Evolutionary conservation across 2,329 filamentous ascomycete genomes (phyloP), one percentile per base, ranked within the genome.

Genomic region (Lachnellula cervina): DNA sequence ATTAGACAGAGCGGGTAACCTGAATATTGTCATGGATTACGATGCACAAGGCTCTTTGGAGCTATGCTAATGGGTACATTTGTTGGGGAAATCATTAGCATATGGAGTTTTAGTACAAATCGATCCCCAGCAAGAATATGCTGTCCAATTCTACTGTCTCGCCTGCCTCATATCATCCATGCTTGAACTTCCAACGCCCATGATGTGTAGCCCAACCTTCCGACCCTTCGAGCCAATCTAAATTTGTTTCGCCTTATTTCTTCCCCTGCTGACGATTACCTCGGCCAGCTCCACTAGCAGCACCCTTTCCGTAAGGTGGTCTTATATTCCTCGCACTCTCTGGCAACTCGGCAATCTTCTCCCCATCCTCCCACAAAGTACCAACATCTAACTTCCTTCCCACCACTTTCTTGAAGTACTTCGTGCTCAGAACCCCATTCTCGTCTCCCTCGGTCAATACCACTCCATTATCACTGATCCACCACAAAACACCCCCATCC

Each of bases 381-480:
- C 82, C 84, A 1, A 86, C 77, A 35, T 80, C 80, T 54, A 75
- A 73, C 57, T 72, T 80, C 58, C 86, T 73, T 0, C 83, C 86
- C 61, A 82, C 80, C 1, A 93, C 91, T 66, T 82, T 80, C 72
- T 81, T 80, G 66, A 95, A 93, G 67, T 86, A 90, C 64, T 79
- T 77, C 19, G 80, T 71, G 32, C 83, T 79, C 61, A 96, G 75
- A 6, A 89, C 51, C 1, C 86, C 88, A 4, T 82, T 73, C 47
- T 73, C 81, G 57, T 80, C 67, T 73, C 75, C 83, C 64, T 83
- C 82, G 2, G 81, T 86, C 61, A 93, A 72, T 59, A 92, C 79
- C 8, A 93, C 89, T 2, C 83, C 87, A 67, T 93, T 93, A 63
- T 88, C 87, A 68, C 88, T 90, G 59, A 83, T 70, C 84, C 88